These are phyloP conservation scores for Gaeumannomyces sp. DNA, from an alignment of 2,329 filamentous ascomycete genomes.

Conservation along the genomic window DNA sequence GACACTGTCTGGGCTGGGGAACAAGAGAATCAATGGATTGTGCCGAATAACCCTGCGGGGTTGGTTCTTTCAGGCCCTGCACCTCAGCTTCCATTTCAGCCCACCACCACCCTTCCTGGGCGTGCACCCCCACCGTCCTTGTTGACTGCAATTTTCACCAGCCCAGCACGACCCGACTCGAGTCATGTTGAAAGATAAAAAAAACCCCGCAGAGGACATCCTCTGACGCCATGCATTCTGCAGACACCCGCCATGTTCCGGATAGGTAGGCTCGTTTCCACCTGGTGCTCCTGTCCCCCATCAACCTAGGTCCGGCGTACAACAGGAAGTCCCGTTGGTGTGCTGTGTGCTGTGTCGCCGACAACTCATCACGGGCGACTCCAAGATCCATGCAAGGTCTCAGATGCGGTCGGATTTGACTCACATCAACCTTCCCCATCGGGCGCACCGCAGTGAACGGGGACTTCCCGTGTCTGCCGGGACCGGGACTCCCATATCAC, in stretches of 20 bases:
- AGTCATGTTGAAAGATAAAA: background rate
- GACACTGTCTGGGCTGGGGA: too few relatives aligned
- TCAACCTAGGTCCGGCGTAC: background rate
- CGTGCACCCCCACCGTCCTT: background rate
- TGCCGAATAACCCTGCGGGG: background rate
- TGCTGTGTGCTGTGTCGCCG: background rate
- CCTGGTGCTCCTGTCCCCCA: background rate
- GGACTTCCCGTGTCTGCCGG: background rate
- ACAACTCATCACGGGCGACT: background rate
- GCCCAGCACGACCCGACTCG: background rate
- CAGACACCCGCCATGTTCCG: background rate
- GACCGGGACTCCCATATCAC: background rate
- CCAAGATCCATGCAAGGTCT: background rate
- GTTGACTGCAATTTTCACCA: background rate
- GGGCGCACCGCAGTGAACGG: too few relatives aligned
- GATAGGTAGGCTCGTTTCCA: background rate
- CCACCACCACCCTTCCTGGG: background rate
- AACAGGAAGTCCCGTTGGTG: background rate
- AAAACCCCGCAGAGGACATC: background rate
- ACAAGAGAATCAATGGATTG: too few relatives aligned
- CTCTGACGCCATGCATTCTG: background rate
- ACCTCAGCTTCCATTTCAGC: too few relatives aligned
- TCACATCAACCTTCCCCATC: background rate
- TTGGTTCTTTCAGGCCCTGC: background rate
- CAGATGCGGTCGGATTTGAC: conserved; percentile 1